Evolutionary conservation across 202 grass and related monocot species (phyloP).

Genomic region (Panicum virgatum): DNA sequence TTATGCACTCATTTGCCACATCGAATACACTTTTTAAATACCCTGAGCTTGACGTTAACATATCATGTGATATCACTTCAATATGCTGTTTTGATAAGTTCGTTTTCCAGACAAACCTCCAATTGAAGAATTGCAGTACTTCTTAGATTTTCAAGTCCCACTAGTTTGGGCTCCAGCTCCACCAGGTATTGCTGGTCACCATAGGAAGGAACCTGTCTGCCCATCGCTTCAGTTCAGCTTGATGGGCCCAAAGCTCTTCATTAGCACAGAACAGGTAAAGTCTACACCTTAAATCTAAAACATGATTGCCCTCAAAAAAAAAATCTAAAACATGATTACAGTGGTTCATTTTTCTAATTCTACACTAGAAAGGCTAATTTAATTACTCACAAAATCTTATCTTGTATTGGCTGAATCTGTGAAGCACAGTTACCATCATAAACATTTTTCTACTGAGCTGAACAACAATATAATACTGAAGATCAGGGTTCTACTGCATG

Average conservation of each 20-base stretch:
- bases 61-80: conserved; percentile 26
- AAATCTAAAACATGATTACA: neutral
- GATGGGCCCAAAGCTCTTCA: conserved; percentile 88
- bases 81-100: conserved; percentile 36
- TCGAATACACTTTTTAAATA: conserved; percentile 10
- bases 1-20: neutral
- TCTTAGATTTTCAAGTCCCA: conserved; percentile 95
- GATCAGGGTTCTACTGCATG: neutral
- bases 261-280: conserved; percentile 98
- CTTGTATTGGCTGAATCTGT: neutral
- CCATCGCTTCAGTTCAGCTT: conserved; percentile 93
- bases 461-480: conserved; percentile 16
- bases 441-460: conserved; percentile 1
- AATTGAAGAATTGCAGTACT: conserved; percentile 96
- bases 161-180: conserved; percentile 90
- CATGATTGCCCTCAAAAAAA: too few species aligned
- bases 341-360: neutral
- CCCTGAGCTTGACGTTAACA: conserved; percentile 1
- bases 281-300: conserved; percentile 1
- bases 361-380: conserved; percentile 1
- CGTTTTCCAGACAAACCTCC: conserved; percentile 90
- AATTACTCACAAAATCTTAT: conserved; percentile 10
- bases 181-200: conserved; percentile 76
- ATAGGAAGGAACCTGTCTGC: conserved; percentile 94
- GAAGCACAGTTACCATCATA: conserved; percentile 14